Evolutionary conservation across 2,329 filamentous ascomycete genomes (phyloP).

Genomic region (Cytospora schulzeri): DNA sequence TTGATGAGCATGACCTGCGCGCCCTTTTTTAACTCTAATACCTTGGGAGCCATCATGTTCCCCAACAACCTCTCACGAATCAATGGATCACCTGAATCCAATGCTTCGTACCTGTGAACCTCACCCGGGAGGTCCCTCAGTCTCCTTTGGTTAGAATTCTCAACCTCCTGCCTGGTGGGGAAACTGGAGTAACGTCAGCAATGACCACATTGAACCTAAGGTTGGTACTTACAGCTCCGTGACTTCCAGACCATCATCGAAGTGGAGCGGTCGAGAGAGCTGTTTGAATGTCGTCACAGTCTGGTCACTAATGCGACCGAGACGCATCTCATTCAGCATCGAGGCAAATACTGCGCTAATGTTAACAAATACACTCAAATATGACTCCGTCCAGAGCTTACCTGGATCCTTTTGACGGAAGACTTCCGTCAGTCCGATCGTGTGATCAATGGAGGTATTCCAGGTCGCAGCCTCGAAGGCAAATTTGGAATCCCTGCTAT

Average conservation of each 20-base stretch:
- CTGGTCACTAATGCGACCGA: conserved; percentile 76
- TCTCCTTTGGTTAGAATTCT: conserved; percentile 76
- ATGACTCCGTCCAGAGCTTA: conserved; percentile 37
- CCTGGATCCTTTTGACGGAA: conserved; percentile 89
- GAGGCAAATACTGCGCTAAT: conserved; percentile 69
- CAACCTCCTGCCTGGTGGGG: conserved; percentile 86
- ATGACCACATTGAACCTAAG: conserved; percentile 7
- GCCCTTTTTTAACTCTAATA: conserved; percentile 80
- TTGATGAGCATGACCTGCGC: conserved; percentile 99
- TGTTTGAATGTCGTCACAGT: conserved; percentile 77
- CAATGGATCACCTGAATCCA: conserved; percentile 72
- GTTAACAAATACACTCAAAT: conserved; percentile 33
- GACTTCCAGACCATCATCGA: conserved; percentile 74
- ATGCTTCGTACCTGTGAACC: conserved; percentile 67
- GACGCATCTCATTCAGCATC: conserved; percentile 97
- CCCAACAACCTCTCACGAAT: conserved; percentile 75
- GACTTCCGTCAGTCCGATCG: conserved; percentile 90
- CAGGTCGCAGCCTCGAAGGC: conserved; percentile 91
- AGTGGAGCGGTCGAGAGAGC: conserved; percentile 70
- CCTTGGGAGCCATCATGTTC: conserved; percentile 91
- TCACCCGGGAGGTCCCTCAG: conserved; percentile 73
- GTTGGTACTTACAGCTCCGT: conserved; percentile 70
- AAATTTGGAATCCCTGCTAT: conserved; percentile 74
- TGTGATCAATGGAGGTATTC: conserved; percentile 91
- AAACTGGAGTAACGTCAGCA: conserved; percentile 55